These are phyloP conservation scores for Blastobotrys raffinosifermentans DNA, from an alignment of 1,139 yeast species.

Conservation along the genomic window DNA sequence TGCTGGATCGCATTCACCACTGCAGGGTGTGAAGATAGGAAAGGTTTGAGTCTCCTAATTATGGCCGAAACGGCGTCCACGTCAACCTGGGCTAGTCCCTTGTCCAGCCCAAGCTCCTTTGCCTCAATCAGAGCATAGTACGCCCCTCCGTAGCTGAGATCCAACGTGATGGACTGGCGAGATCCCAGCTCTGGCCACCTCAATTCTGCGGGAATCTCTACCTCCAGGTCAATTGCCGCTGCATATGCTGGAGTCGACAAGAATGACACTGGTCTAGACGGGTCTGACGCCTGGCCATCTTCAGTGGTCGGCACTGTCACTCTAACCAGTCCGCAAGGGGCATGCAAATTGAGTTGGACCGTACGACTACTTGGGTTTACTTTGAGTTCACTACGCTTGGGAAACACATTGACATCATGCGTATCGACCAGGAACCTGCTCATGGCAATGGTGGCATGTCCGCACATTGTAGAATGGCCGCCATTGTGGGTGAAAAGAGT, in stretches of 20 bases:
- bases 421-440: conserved; percentile 3
- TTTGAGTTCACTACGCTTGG: conserved; percentile 1
- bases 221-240: background rate
- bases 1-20: conserved; percentile 2
- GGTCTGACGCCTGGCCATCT: conserved; percentile 3
- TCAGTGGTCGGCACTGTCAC: conserved; percentile 4
- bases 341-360: conserved; percentile 3
- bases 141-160: conserved; percentile 5
- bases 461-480: conserved; percentile 4
- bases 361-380: background rate
- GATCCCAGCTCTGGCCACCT: conserved; percentile 5
- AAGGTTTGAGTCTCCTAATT: conserved; percentile 2
- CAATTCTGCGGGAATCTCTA: background rate
- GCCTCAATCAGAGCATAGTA: conserved; percentile 5
- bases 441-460: conserved; percentile 5
- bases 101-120: conserved; percentile 3
- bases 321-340: conserved; percentile 4
- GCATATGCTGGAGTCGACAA: conserved; percentile 5
- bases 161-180: background rate
- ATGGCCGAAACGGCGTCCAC: conserved; percentile 1
- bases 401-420: conserved; percentile 3
- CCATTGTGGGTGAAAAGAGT: conserved; percentile 3
- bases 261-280: conserved; percentile 2
- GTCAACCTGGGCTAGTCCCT: conserved; percentile 1
- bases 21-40: background rate